A percentile compares a stretch with the other conserved stretches of the same genome.
phyloP scores from a whole-genome alignment of 2,329 filamentous ascomycete species.

The Acephala macrosclerotiorum region DNA sequence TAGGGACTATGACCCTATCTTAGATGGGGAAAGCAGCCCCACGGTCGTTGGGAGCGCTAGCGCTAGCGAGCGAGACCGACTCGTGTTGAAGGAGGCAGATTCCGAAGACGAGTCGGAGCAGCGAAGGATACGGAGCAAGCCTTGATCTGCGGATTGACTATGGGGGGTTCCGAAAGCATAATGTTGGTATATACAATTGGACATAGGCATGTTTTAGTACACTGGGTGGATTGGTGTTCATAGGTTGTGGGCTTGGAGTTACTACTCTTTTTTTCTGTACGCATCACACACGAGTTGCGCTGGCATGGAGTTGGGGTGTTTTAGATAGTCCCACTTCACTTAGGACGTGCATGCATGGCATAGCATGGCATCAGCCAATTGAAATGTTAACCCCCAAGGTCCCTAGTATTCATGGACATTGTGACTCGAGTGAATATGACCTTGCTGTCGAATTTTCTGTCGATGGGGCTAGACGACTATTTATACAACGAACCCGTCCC shows the following conservation, averaged over 20 bases:
- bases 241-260: not conserved
- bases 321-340: not conserved
- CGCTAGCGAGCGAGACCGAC: constrained; percentile 27
- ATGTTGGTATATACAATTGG: not conserved
- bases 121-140: not conserved
- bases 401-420: not conserved
- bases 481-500: no score
- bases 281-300: not conserved
- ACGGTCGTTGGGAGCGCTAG: constrained; percentile 41
- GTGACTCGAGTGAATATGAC: no score
- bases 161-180: not conserved
- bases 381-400: no score
- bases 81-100: constrained; percentile 23
- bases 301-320: not conserved
- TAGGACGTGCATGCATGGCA: not conserved
- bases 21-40: constrained; percentile 43
- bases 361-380: not conserved
- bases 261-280: not conserved
- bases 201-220: not conserved
- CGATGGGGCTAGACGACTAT: no score
- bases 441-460: no score
- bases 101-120: constrained; percentile 20
- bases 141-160: not conserved
- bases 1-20: constrained; percentile 43
- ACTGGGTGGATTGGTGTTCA: constrained; percentile 3